Percentiles rank a stretch among this genome's conserved stretches.
phyloP scores from a whole-genome alignment of 2,329 filamentous ascomycete genomes.

The Emergomyces africanus region DNA sequence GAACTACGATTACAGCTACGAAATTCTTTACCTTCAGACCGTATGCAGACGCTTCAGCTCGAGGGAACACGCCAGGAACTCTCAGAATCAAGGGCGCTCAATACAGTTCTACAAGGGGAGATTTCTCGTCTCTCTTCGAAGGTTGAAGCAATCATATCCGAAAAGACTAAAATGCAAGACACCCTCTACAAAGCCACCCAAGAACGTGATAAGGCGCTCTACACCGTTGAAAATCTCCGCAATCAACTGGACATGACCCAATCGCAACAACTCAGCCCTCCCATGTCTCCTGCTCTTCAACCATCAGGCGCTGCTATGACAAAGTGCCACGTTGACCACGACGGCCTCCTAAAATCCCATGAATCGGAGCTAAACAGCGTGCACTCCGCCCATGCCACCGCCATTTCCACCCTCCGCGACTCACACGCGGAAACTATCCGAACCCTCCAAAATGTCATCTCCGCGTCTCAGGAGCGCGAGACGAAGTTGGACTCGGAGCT shows the following conservation, averaged over 20 bases:
- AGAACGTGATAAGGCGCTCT: slow-evolving; percentile 20
- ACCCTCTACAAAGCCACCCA: slow-evolving; percentile 20
- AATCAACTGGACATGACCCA: slow-evolving; percentile 12
- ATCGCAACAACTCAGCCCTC: slow-evolving; percentile 20
- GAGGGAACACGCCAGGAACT: slow-evolving; percentile 24
- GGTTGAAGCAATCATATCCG: slow-evolving; percentile 23
- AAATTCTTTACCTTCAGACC: slow-evolving; percentile 17
- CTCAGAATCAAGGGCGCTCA: slow-evolving; percentile 23
- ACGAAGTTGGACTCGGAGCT: slow-evolving; percentile 22
- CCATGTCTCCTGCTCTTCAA: slow-evolving; percentile 17
- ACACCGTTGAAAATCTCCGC: slow-evolving; percentile 20
- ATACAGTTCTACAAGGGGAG: slow-evolving; percentile 27
- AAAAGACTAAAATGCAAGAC: slow-evolving; percentile 19
- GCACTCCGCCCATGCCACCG: slow-evolving; percentile 24
- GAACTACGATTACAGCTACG: slow-evolving; percentile 20
- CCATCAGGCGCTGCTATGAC: neutral
- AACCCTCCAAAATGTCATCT: slow-evolving; percentile 23
- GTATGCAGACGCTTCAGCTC: slow-evolving; percentile 23
- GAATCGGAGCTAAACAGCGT: slow-evolving; percentile 24
- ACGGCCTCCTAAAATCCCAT: slow-evolving; percentile 20
- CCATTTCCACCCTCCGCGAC: slow-evolving; percentile 24
- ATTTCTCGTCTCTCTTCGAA: slow-evolving; percentile 24
- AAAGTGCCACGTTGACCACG: slow-evolving; percentile 3
- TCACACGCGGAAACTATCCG: slow-evolving; percentile 26
- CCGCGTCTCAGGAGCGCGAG: slow-evolving; percentile 24